Conservation (phyloP, 1,284 basidiomycete genomes). For the Tilletia setariae region DNA sequence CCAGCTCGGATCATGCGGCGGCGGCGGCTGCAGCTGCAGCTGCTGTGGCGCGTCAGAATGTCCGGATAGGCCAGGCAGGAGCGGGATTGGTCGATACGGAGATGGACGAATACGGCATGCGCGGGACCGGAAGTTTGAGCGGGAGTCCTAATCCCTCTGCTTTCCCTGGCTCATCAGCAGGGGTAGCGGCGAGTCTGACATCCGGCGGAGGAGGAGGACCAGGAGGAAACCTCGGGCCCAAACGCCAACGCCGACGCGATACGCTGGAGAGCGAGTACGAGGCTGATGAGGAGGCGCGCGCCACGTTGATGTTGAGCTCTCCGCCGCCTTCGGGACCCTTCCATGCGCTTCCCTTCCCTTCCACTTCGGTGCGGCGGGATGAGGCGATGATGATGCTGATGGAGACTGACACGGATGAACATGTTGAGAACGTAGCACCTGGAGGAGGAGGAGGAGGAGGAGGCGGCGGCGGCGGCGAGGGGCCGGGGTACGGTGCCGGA, state of each 20-base stretch:
- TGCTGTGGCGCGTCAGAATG: background rate
- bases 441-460: background rate
- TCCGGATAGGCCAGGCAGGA: background rate
- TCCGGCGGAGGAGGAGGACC: too few species aligned
- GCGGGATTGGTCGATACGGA: background rate
- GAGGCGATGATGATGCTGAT: constrained; percentile 16
- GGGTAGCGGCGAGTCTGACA: background rate
- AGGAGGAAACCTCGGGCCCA: background rate
- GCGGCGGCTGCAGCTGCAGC: background rate
- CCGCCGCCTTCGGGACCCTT: background rate
- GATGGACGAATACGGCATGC: background rate
- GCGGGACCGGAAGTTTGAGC: too few species aligned
- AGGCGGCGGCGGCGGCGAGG: background rate
- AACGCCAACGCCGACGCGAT: constrained; percentile 7
- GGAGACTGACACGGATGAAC: background rate
- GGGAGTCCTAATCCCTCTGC: too few species aligned
- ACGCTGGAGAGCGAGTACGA: constrained; percentile 15
- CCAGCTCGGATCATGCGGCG: background rate
- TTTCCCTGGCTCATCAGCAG: background rate
- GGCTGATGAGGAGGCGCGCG: constrained; percentile 6
- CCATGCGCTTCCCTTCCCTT: constrained; percentile 6
- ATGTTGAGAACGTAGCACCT: background rate
- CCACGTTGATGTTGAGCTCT: constrained; percentile 3
- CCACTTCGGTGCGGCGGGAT: background rate
- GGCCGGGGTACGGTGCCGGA: background rate